A percentile compares a stretch with the other conserved stretches of the same genome.
phyloP scores from a whole-genome alignment of 129 eudicot species.

The Helianthus annuus region HanXRQr2.0-SUNRISE NC_035446.2:138348207-138348706 shows the following conservation, averaged over 20 bases:
- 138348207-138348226: slow-evolving; percentile 15
- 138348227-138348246: not conserved
- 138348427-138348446: slow-evolving; percentile 60
- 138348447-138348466: slow-evolving; percentile 56
- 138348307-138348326: slow-evolving; percentile 50
- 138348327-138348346: slow-evolving; percentile 48
- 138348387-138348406: slow-evolving; percentile 60
- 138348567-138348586: not conserved
- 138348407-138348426: slow-evolving; percentile 66
- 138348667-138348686: slow-evolving; percentile 8
- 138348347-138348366: slow-evolving; percentile 64
- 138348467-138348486: slow-evolving; percentile 56
- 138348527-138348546: slow-evolving; percentile 62
- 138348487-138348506: slow-evolving; percentile 64
- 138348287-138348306: slow-evolving; percentile 51
- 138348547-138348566: slow-evolving; percentile 35
- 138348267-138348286: slow-evolving; percentile 53
- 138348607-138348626: slow-evolving; percentile 29
- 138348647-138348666: not conserved
- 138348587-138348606: not conserved
- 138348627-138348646: slow-evolving; percentile 14
- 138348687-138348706: slow-evolving; percentile 21
- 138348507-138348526: slow-evolving; percentile 76
- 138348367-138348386: slow-evolving; percentile 65
- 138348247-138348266: slow-evolving; percentile 20